Evolutionary conservation across 192 early-diverging fungal genomes (phyloP).

Genomic region (Backusella parvicylindrica): DNA sequence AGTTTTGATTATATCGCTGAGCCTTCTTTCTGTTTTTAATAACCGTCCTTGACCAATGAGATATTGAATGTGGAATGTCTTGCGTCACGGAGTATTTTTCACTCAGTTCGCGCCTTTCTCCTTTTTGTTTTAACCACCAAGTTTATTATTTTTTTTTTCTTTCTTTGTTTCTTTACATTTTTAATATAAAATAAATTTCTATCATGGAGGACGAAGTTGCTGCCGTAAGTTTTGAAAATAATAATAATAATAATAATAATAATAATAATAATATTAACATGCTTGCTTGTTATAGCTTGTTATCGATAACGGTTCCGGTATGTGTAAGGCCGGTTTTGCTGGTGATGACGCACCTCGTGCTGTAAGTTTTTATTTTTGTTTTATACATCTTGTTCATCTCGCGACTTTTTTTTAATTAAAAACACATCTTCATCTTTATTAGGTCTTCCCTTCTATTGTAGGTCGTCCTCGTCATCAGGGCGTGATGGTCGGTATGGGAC

Average conservation of each 20-base stretch:
- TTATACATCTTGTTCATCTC: too few species aligned
- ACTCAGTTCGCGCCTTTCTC: not conserved
- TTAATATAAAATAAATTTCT: not conserved
- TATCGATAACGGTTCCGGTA: conserved; percentile 92
- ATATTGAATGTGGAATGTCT: not conserved
- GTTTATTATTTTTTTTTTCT: not conserved
- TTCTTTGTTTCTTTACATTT: not conserved
- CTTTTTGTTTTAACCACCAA: not conserved
- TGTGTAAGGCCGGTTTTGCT: conserved; percentile 94
- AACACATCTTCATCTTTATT: not conserved
- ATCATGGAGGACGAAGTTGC: conserved; percentile 81
- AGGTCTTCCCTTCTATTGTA: conserved; percentile 80
- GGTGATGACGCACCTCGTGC: conserved; percentile 89
- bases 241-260: not conserved
- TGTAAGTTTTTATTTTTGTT: conserved; percentile 43
- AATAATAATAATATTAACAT: not conserved
- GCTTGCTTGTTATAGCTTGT: conserved; percentile 58
- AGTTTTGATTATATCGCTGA: not conserved
- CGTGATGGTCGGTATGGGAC: conserved; percentile 90
- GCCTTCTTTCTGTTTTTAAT: not conserved
- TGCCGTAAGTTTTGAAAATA: conserved; percentile 57
- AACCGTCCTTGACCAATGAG: not conserved
- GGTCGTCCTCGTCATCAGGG: conserved; percentile 85
- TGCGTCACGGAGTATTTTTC: not conserved
- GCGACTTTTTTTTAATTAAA: not conserved